A percentile compares a stretch with the other conserved stretches of the same genome.
phyloP scores from a whole-genome alignment of 148 eudicot species.

The Vaccinium macrocarpon region DNA sequence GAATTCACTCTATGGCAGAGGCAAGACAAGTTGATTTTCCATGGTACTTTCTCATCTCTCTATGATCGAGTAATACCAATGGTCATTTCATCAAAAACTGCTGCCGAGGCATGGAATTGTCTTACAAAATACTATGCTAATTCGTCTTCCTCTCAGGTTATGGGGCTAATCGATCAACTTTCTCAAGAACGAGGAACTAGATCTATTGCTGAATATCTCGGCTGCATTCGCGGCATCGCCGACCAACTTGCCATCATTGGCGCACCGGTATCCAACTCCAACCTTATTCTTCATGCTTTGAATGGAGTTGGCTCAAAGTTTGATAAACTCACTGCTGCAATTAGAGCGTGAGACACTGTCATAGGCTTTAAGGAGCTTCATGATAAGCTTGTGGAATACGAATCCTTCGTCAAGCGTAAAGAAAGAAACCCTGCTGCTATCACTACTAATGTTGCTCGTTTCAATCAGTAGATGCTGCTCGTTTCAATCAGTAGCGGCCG shows the following conservation, averaged over 20 bases:
- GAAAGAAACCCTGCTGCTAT: neutral
- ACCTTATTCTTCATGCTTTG: neutral
- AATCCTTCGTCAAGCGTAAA: neutral
- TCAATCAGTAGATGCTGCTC: too few species aligned
- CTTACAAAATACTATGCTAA: slow-evolving; percentile 17
- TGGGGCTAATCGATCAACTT: slow-evolving; percentile 10
- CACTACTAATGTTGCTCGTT: too few species aligned
- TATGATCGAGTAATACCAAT: neutral
- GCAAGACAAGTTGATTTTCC: neutral
- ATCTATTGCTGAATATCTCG: slow-evolving; percentile 1
- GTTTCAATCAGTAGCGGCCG: neutral
- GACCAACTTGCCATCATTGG: slow-evolving; percentile 13
- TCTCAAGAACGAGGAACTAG: neutral
- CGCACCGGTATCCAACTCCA: neutral
- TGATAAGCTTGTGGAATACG: neutral
- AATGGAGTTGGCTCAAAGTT: neutral
- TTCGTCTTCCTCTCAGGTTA: neutral
- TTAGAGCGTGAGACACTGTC: neutral
- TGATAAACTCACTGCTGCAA: neutral
- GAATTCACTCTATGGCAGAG: neutral
- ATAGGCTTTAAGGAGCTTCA: neutral
- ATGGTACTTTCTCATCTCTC: slow-evolving; percentile 10
- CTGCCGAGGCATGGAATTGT: neutral
- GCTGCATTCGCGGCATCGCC: neutral
- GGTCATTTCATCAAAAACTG: neutral